phyloP scores from a whole-genome alignment of 78 protist genomes.

The Dictyostelium intermedium region DNA sequence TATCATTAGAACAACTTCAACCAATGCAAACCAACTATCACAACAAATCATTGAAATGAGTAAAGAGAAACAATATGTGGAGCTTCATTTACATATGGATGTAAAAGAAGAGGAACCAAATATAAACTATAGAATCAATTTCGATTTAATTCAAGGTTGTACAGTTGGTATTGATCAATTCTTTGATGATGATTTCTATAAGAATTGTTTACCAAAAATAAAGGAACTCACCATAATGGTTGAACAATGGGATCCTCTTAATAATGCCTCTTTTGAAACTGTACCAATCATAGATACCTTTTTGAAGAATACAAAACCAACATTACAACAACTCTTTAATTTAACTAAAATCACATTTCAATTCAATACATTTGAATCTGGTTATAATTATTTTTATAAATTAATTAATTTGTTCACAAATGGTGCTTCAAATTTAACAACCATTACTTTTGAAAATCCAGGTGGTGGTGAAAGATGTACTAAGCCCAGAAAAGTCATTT shows the following conservation, averaged over 20 bases:
- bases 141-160: background rate
- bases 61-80: background rate
- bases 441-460: background rate
- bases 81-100: background rate
- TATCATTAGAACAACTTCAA: background rate
- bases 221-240: background rate
- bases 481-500: background rate
- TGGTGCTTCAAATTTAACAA: background rate
- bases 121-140: background rate
- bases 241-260: background rate
- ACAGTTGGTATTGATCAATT: background rate
- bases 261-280: background rate
- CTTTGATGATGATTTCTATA: background rate
- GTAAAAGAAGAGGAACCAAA: constrained; percentile 5
- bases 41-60: background rate
- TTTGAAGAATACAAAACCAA: background rate
- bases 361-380: background rate
- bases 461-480: background rate
- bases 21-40: background rate
- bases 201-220: background rate
- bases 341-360: background rate
- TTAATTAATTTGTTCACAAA: background rate
- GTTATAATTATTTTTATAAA: background rate
- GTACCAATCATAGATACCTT: background rate
- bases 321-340: background rate